Base-by-base conservation (phyloP, 768 basidiomycete species). In the Melanogaster broomeanus region DNA sequence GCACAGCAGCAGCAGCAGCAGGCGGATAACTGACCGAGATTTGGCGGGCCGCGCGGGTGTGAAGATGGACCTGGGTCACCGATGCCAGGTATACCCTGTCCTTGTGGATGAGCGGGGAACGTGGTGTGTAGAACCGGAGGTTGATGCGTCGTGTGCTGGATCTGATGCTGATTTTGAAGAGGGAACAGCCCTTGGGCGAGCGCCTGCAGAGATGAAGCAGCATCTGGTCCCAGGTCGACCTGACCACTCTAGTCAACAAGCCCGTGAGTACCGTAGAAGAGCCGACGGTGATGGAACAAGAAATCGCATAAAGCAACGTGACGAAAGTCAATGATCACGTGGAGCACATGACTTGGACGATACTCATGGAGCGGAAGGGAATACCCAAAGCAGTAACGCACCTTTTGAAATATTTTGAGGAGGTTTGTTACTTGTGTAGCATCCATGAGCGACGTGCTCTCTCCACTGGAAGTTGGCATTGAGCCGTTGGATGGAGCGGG, bases 11-110 rank as follows among this genome's bases (percentile, higher is more conserved):
- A 18, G 78, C 78, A 2, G 61, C 68, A 13, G 62, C 68, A 7
- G 57, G 78, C 77, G 30, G 79, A 78, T 53, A 84, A 70, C 48
- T 84, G 84, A 12, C 81, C 82, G 1, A 85, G 72, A 50, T 79
- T 81, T 5, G 85, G 85, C 3, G 85, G 85, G 0, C 85, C 85
- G 6, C 81, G 79, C 5, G 84, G 85, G 59, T 87, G 86, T 0
- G 84, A 84, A 4, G 85, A 87, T n/a, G 85, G 84, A 8, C 86
- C 85, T 3, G 85, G 83, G 53, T 88, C 85, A 31, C 78, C 79
- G 42, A 85, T 77, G 18, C 77, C 77, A 16, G 82, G 76, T 27
- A 82, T 61, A 2, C 75, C 78, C 61, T 56, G 63, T 1, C 66
- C 58, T 58, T 68, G 56, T 49, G 66, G 31, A 54, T 62, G 48